Percentiles rank a stretch among this genome's conserved stretches.
These are phyloP conservation scores for Pseudocercospora eumusae DNA, from an alignment of 2,329 filamentous ascomycete species.

Conservation along the genomic window DNA sequence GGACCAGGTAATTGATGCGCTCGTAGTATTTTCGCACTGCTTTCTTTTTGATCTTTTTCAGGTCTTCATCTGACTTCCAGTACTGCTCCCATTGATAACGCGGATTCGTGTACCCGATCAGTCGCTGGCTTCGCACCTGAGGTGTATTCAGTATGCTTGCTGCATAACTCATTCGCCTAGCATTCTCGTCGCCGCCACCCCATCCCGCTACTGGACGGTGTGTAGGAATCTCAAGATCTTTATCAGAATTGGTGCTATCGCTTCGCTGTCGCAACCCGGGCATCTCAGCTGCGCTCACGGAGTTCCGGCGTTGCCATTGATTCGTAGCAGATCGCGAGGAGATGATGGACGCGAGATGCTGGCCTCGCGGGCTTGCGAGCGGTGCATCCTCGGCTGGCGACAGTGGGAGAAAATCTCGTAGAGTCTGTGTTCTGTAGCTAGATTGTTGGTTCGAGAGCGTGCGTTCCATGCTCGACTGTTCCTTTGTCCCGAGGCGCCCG, in stretches of 20 bases:
- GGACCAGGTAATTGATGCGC: constrained; percentile 81
- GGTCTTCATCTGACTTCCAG: constrained; percentile 76
- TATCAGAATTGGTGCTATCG: constrained; percentile 23
- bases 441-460: constrained; percentile 10
- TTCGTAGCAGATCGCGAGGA: constrained; percentile 31
- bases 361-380: constrained; percentile 48
- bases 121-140: constrained; percentile 76
- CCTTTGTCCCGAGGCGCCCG: constrained; percentile 4
- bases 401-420: constrained; percentile 46
- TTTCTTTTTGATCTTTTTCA: constrained; percentile 70
- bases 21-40: constrained; percentile 84
- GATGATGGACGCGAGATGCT: constrained; percentile 44
- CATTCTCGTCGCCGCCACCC: constrained; percentile 39
- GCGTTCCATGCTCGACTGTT: constrained; percentile 10
- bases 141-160: constrained; percentile 54
- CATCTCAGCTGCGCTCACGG: constrained; percentile 29
- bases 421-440: constrained; percentile 29
- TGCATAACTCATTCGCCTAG: constrained; percentile 46
- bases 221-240: constrained; percentile 21
- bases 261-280: constrained; percentile 21
- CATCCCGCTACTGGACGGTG: constrained; percentile 29
- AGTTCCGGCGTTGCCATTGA: constrained; percentile 24
- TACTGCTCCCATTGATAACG: constrained; percentile 83
- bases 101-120: constrained; percentile 87
- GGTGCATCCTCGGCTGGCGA: constrained; percentile 38